These are phyloP conservation scores for Trametes sanguinea DNA, from an alignment of 768 basidiomycete species.

Conservation along the genomic window DNA sequence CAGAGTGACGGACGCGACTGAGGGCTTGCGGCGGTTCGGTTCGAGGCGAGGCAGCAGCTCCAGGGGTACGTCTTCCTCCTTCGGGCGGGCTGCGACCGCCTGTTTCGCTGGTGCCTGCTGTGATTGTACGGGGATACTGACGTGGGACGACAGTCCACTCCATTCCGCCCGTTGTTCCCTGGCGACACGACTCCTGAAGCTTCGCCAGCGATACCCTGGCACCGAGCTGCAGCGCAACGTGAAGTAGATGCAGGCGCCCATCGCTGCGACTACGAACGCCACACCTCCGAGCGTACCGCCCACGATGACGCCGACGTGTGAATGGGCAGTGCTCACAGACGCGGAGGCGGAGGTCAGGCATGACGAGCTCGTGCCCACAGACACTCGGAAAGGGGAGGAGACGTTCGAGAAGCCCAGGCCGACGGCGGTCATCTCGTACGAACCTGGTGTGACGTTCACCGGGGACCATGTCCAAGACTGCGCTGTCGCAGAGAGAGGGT, in stretches of 20 bases:
- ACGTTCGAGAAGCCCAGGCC: conserved; percentile 9
- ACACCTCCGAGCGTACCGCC: conserved; percentile 56
- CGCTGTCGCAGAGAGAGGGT: conserved; percentile 31
- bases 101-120: neutral
- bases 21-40: conserved; percentile 9
- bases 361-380: conserved; percentile 36
- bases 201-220: conserved; percentile 18
- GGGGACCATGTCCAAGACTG: conserved; percentile 42
- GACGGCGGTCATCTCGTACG: conserved; percentile 42
- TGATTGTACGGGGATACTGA: conserved; percentile 9
- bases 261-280: no score
- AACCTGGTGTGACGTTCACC: conserved; percentile 51
- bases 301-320: conserved; percentile 46
- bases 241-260: conserved; percentile 35
- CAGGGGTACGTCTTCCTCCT: neutral
- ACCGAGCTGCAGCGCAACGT: conserved; percentile 13
- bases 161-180: conserved; percentile 4
- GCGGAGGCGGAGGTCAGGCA: conserved; percentile 34
- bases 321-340: neutral
- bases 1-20: neutral
- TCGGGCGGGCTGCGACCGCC: neutral
- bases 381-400: conserved; percentile 40
- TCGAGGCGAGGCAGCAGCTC: neutral
- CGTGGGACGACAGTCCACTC: conserved; percentile 23
- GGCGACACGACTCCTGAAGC: neutral